A percentile compares a stretch with the other conserved stretches of the same genome.
These are phyloP conservation scores for Podospora fimiseda DNA, from an alignment of 495 filamentous ascomycete species.

Conservation along the genomic window DNA sequence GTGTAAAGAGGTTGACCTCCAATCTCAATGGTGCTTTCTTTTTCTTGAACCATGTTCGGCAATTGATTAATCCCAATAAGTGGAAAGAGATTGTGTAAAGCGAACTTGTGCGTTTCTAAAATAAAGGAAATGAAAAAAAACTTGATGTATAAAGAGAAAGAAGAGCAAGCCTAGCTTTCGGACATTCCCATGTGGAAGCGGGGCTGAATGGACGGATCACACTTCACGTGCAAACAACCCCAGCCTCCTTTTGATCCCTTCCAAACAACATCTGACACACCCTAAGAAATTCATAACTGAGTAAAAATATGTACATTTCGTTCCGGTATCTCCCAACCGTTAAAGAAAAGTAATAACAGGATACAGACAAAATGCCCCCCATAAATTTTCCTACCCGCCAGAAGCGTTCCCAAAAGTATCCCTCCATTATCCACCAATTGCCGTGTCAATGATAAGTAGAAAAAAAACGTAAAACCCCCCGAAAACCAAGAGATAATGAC, in stretches of 20 bases:
- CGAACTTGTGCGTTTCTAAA: too few relatives aligned
- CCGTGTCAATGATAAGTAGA: background rate
- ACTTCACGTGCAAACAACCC: background rate
- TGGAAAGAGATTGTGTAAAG: too few relatives aligned
- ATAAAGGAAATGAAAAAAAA: too few relatives aligned
- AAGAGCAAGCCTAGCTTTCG: background rate
- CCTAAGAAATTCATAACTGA: too few relatives aligned
- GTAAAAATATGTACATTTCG: too few relatives aligned
- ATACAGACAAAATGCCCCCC: background rate
- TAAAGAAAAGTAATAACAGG: background rate
- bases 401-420: background rate
- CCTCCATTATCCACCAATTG: background rate
- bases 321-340: too few relatives aligned
- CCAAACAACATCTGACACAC: too few relatives aligned
- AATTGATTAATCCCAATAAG: too few relatives aligned
- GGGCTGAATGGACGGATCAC: background rate
- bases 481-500: background rate
- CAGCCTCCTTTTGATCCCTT: too few relatives aligned
- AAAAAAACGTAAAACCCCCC: background rate
- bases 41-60: slow-evolving; percentile 42
- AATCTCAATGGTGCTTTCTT: slow-evolving; percentile 47
- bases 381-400: background rate
- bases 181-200: background rate
- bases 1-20: slow-evolving; percentile 64
- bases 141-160: too few relatives aligned